Evolutionary conservation across 2,329 filamentous ascomycete genomes (phyloP), one percentile per base, ranked within the genome.

Genomic region (Colletotrichum ledebouriae): DNA sequence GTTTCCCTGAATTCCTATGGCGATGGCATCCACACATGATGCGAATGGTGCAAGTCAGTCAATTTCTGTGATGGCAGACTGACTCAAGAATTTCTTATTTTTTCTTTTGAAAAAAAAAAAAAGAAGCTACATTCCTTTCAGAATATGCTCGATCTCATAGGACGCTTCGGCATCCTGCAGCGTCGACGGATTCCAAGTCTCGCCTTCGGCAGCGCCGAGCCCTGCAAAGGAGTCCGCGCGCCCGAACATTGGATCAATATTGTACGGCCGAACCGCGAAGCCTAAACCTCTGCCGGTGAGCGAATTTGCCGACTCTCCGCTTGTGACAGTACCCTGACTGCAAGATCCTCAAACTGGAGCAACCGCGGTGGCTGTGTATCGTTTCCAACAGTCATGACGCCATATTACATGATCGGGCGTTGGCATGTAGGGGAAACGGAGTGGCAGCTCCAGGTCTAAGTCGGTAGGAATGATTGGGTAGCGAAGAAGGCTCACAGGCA

Each of bases 201-300:
- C n/a, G 25, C 34, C 17, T 56, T 41, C 50, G 33, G 17, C 56
- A 57, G 55, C 66, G 56, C 56, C 52, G 47, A 60, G 29, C 29
- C 25, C 66, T 66, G 41, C 17, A 22, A 11, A 12, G 9, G 22
- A 37, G 62, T 50, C 66, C 56, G 55, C 47, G 47, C 55, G 49
- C 47, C 63, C 61, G 61, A 69, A 69, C 55, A 60, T 69, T 41
- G 37, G 66, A 69, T 15, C 15, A 55, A 60, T 42, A 56, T 46
- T 33, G 41, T 68, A 46, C 55, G 55, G 9, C 53, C 39, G 33
- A 29, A 41, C n/a, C 34, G 42, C 25, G 15, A 50, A 66, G 44
- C 49, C 42, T 22, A 65, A 46, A 50, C 55, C 29, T n/a, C 64
- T 42, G 61, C 58, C 49, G 62, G 42, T 41, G 25, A 37, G 49